phyloP scores from a whole-genome alignment of 441 rosid genomes.

The Adansonia madagascariensis region DNA sequence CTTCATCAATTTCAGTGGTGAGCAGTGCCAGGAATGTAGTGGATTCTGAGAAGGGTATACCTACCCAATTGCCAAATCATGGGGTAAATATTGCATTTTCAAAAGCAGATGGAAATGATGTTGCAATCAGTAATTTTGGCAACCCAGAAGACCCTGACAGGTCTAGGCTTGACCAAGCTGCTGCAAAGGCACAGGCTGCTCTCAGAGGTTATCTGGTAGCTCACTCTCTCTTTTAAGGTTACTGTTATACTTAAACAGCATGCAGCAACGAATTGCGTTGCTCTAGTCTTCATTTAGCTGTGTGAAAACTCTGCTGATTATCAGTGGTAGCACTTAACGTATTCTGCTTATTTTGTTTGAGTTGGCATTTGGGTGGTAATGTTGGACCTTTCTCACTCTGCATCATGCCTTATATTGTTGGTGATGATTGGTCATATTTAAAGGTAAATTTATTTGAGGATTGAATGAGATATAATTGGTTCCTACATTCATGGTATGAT shows the following conservation, averaged over 20 bases:
- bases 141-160: constrained; percentile 49
- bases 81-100: constrained; percentile 30
- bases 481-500: not conserved
- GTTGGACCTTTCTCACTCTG: not conserved
- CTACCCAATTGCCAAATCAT: constrained; percentile 38
- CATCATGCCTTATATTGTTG: not conserved
- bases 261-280: not conserved
- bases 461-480: not conserved
- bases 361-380: constrained; percentile 8
- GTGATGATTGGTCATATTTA: not conserved
- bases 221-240: constrained; percentile 17
- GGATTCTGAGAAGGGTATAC: constrained; percentile 35
- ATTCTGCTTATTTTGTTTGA: constrained; percentile 15
- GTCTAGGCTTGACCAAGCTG: constrained; percentile 60
- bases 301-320: constrained; percentile 10
- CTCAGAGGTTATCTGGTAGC: constrained; percentile 79
- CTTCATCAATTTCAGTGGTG: constrained; percentile 38
- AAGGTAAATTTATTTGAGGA: constrained; percentile 1
- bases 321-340: not conserved
- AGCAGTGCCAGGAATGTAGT: constrained; percentile 36
- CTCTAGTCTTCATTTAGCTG: not conserved
- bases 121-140: constrained; percentile 27
- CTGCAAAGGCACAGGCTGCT: constrained; percentile 69
- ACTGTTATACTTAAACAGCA: not conserved
- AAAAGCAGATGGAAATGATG: constrained; percentile 33